Percentiles rank a stretch among this genome's conserved stretches.
Conservation (phyloP, 371 early-diverging fungal species). For the Basidiobolus meristosporus region DNA sequence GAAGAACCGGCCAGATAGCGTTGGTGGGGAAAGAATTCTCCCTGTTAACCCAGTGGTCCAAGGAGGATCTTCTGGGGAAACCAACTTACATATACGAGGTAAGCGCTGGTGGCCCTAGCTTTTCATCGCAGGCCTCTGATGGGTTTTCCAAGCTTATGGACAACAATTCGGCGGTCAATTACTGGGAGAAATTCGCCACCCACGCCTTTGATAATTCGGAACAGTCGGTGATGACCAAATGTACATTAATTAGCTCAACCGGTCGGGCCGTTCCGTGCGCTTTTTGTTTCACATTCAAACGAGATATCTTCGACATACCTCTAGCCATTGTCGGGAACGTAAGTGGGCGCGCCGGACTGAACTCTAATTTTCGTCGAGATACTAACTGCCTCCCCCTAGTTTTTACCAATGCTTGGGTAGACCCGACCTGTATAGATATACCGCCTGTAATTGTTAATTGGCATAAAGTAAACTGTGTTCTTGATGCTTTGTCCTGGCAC, state of each 20-base stretch:
- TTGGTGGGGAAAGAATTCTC: constrained; percentile 84
- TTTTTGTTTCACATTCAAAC: constrained; percentile 79
- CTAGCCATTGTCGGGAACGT: constrained; percentile 65
- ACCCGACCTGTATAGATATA: too few species aligned
- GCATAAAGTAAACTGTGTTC: too few species aligned
- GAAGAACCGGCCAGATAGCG: constrained; percentile 79
- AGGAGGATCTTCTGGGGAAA: constrained; percentile 45
- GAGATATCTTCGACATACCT: constrained; percentile 87
- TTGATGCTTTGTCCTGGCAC: too few species aligned
- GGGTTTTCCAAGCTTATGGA: constrained; percentile 56
- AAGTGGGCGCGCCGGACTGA: neutral
- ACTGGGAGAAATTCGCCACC: constrained; percentile 81
- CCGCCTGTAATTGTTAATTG: too few species aligned
- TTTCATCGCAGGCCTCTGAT: neutral
- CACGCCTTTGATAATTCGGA: constrained; percentile 79
- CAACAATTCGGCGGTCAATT: constrained; percentile 66
- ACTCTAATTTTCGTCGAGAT: neutral
- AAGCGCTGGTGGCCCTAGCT: neutral
- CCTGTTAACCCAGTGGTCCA: constrained; percentile 68
- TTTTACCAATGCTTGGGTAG: constrained; percentile 2
- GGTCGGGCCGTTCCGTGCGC: constrained; percentile 55
- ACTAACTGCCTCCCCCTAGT: neutral
- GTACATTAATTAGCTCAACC: constrained; percentile 42
- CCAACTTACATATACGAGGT: constrained; percentile 65
- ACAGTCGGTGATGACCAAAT: constrained; percentile 57